phyloP scores from a whole-genome alignment of 306 rosid species.

The Abrus precatorius region DNA sequence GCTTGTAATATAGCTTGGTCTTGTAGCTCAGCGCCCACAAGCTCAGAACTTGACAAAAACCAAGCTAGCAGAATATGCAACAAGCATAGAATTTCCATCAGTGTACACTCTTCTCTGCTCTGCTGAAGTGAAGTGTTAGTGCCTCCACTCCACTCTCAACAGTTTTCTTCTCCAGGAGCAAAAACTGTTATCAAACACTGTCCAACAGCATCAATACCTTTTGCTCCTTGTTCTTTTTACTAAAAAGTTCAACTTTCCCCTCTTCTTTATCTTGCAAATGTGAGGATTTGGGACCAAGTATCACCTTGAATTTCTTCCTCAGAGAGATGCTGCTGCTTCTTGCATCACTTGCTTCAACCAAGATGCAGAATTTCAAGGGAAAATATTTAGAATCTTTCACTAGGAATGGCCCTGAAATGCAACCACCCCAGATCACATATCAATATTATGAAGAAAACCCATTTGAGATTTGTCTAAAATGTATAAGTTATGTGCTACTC shows the following conservation, averaged over 20 bases:
- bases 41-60: conserved; percentile 57
- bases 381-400: conserved; percentile 43
- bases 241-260: conserved; percentile 34
- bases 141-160: conserved; percentile 49
- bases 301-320: conserved; percentile 13
- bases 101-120: conserved; percentile 37
- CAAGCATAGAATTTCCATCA: conserved; percentile 62
- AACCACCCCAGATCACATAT: conserved; percentile 46
- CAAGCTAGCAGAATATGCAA: conserved; percentile 65
- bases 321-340: conserved; percentile 4
- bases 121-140: conserved; percentile 37
- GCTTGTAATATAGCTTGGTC: conserved; percentile 71
- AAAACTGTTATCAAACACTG: conserved; percentile 43
- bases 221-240: conserved; percentile 35
- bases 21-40: conserved; percentile 66
- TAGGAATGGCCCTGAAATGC: conserved; percentile 33
- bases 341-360: conserved; percentile 37
- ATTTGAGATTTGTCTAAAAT: conserved; percentile 46
- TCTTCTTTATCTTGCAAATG: conserved; percentile 42
- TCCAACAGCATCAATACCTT: conserved; percentile 40
- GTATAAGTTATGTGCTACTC: conserved; percentile 7
- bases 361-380: conserved; percentile 30
- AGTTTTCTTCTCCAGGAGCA: conserved; percentile 46
- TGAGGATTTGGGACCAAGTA: conserved; percentile 32
- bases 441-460: conserved; percentile 48